A percentile compares a stretch with the other conserved stretches of the same genome.
Conservation (phyloP, 139 green algal species). For the Auxenochlorella pyrenoidosa region DNA sequence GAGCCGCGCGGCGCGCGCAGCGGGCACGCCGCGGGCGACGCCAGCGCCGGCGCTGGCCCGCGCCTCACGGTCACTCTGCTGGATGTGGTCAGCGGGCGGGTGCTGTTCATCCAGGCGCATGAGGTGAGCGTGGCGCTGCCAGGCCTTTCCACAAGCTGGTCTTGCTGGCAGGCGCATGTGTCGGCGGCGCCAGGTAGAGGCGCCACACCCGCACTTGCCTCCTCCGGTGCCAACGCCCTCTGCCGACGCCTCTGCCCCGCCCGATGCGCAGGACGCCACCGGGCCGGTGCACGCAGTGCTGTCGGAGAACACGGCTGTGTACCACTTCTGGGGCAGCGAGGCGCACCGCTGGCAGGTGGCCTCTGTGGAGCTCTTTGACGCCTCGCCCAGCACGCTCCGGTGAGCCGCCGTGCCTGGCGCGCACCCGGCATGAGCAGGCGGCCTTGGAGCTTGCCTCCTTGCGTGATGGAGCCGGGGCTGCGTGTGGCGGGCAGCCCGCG, state of each 20-base stretch:
- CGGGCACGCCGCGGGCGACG: not conserved
- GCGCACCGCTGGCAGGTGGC: conserved; percentile 60
- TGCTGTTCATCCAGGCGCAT: conserved; percentile 82
- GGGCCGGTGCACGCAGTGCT: conserved; percentile 83
- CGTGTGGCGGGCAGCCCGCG: no score
- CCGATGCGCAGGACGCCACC: conserved; percentile 41
- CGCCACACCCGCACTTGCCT: no score
- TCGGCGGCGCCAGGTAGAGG: no score
- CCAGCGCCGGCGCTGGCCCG: not conserved
- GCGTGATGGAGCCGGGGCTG: no score
- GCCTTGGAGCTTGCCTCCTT: no score
- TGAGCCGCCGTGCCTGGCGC: not conserved
- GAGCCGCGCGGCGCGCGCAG: not conserved
- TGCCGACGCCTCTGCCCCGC: not conserved
- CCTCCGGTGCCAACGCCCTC: not conserved
- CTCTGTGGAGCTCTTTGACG: conserved; percentile 25
- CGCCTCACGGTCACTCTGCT: conserved; percentile 68
- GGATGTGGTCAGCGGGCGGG: conserved; percentile 85
- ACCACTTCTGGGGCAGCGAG: conserved; percentile 73
- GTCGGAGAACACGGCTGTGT: conserved; percentile 88
- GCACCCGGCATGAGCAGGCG: no score
- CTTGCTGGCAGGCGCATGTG: no score
- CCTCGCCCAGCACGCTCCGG: conserved; percentile 17
- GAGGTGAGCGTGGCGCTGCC: no score
- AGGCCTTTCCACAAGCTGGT: no score